phyloP scores from a whole-genome alignment of 805 yeast species.

The Yarrowia bubula region DNA sequence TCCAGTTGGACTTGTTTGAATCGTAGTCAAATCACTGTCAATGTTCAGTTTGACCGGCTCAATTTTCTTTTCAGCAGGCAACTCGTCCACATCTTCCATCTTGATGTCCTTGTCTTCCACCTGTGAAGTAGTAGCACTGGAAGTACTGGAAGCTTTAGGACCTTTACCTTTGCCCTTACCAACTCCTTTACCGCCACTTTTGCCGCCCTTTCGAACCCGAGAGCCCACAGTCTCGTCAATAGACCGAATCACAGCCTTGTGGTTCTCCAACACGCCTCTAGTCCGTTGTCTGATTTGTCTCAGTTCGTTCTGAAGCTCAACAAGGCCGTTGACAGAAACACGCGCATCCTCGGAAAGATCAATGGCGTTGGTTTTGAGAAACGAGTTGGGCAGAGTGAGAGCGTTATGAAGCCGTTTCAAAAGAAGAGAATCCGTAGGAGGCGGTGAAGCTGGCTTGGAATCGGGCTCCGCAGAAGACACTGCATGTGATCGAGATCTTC shows the following conservation, averaged over 20 bases:
- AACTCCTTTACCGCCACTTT: conserved; percentile 2
- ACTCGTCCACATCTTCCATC: neutral
- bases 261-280: conserved; percentile 16
- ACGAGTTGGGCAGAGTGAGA: conserved; percentile 5
- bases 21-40: conserved; percentile 2
- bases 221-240: conserved; percentile 10
- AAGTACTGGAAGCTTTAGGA: too few relatives aligned
- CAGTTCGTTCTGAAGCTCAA: conserved; percentile 20
- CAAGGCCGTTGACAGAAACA: conserved; percentile 1
- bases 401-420: conserved; percentile 9
- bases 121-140: too few relatives aligned
- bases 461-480: conserved; percentile 14
- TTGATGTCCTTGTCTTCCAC: too few relatives aligned
- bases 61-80: neutral
- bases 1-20: neutral
- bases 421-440: neutral
- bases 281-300: conserved; percentile 11
- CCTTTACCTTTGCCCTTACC: conserved; percentile 23
- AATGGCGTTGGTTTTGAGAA: conserved; percentile 18
- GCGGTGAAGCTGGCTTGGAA: conserved; percentile 6
- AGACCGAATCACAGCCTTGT: conserved; percentile 15
- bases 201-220: conserved; percentile 7
- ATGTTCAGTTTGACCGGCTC: conserved; percentile 19
- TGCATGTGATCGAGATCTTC: conserved; percentile 4
- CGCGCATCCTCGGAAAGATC: conserved; percentile 11